Base-by-base conservation (phyloP, 2,329 filamentous ascomycete genomes). In the Delphinella strobiligena region DNA sequence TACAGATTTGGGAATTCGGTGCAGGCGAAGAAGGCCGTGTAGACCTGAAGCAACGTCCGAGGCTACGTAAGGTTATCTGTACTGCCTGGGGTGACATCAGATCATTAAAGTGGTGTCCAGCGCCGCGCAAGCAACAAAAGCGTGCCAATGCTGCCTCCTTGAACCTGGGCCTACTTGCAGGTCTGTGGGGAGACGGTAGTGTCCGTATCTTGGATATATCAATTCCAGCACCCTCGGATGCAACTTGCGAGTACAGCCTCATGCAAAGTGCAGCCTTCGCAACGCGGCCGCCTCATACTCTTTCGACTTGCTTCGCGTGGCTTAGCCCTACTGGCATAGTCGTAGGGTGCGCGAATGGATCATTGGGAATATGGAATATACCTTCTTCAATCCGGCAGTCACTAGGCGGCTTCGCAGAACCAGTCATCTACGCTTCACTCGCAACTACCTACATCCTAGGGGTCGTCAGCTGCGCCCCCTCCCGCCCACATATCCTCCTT, bases 1-100 rank as follows among this genome's bases (percentile, higher is more conserved):
- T 79, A 22, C 74, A 78, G 45, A 67, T 80, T 5, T 79, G 75
- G 75, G 60, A 66, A 4, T 72, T 79, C 47, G 56, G 60, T 29
- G 61, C 63, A 3, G 55, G 36, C 8, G 41, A 47, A 12, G 44
- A 60, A 1, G 59, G 61, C 11, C 57, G 54, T 2, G 54, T 75
- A 5, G 63, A 74, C 48, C 60, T 61, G 46, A 51, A 48, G 1
- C 49, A 43, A 7, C 49, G 60, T 12, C 74, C 75, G 3, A 51
- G 54, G 33, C 59, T 78, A 31, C 59, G 60, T 18, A 48, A 68
- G 27, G 66, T 71, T 3, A 52, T 78, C n/a, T 75, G 72, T 47
- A 67, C 68, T 2, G 61, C 73, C 16, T 76, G 72, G 66, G 75
- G 74, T 2, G 64, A 71, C 41, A 55, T 75, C 14, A 70, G 65